Percentiles rank a stretch among this genome's conserved stretches.
Conservation (phyloP, 2,329 filamentous ascomycete genomes). For the Microcyclospora pomicola region DNA sequence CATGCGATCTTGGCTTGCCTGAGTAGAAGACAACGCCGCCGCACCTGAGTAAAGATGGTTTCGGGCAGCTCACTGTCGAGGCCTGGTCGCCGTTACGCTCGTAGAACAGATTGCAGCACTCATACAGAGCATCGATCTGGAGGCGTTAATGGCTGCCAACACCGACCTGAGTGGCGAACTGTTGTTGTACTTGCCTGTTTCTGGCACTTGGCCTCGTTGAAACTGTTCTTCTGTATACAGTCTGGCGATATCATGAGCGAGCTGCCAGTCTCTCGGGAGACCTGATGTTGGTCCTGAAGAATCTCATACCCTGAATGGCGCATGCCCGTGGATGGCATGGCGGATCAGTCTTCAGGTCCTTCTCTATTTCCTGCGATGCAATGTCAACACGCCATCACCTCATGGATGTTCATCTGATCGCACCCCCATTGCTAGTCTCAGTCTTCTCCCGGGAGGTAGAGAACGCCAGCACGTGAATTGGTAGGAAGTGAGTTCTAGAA, state of each 20-base stretch:
- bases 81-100: slow-evolving; percentile 61
- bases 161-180: neutral
- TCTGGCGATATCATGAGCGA: slow-evolving; percentile 5
- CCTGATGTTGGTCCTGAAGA: slow-evolving; percentile 8
- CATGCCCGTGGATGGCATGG: slow-evolving; percentile 82
- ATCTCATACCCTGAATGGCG: slow-evolving; percentile 65
- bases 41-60: slow-evolving; percentile 55
- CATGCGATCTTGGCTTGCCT: neutral
- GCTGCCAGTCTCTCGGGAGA: neutral
- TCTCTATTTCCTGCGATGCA: slow-evolving; percentile 33
- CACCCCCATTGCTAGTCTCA: neutral
- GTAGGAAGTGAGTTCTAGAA: no score
- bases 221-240: slow-evolving; percentile 72
- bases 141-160: slow-evolving; percentile 10
- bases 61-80: slow-evolving; percentile 71
- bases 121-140: slow-evolving; percentile 73
- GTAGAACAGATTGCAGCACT: slow-evolving; percentile 88
- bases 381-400: no score
- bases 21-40: neutral
- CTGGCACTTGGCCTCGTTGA: slow-evolving; percentile 73
- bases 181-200: slow-evolving; percentile 26
- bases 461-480: no score
- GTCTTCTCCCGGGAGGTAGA: neutral
- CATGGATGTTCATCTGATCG: no score
- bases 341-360: slow-evolving; percentile 59